Evolutionary conservation across 2,329 filamentous ascomycete genomes (phyloP).

Genomic region (Monosporascus sp.): DNA sequence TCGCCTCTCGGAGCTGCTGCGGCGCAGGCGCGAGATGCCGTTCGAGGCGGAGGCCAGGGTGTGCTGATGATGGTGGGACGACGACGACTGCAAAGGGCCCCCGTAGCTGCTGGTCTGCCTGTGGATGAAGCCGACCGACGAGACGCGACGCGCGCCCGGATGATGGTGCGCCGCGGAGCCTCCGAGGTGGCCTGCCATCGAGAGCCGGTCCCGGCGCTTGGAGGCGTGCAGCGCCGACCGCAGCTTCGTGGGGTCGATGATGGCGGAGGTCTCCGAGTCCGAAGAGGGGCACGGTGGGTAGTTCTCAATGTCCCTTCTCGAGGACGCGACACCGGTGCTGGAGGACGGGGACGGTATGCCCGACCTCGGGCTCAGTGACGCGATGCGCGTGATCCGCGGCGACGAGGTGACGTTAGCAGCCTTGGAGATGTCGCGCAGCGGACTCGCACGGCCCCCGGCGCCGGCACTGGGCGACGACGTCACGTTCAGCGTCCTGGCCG

Average conservation of each 20-base stretch:
- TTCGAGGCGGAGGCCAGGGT: constrained; percentile 45
- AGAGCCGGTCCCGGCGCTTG: constrained; percentile 40
- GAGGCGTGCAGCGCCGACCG: constrained; percentile 49
- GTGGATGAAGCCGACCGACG: constrained; percentile 37
- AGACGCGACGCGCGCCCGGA: constrained; percentile 37
- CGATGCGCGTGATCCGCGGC: constrained; percentile 25
- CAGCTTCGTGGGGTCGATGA: constrained; percentile 49
- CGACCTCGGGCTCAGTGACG: constrained; percentile 26
- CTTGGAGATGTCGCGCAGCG: constrained; percentile 45
- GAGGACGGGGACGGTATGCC: constrained; percentile 23
- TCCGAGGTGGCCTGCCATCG: constrained; percentile 22
- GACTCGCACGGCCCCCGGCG: constrained; percentile 41
- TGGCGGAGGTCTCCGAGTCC: constrained; percentile 42
- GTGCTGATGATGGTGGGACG: not conserved
- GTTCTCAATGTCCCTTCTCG: constrained; percentile 35
- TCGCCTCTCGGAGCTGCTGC: constrained; percentile 45
- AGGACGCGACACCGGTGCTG: not conserved
- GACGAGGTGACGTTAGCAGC: constrained; percentile 46
- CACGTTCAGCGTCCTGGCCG: constrained; percentile 52
- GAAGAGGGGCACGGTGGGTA: constrained; percentile 42
- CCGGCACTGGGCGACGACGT: constrained; percentile 46
- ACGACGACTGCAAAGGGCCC: constrained; percentile 13
- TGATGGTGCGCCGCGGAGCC: not conserved
- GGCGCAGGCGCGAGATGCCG: constrained; percentile 50
- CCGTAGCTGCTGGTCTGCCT: constrained; percentile 31